These are phyloP conservation scores for Alternaria gaisen DNA, from an alignment of 2,329 filamentous ascomycete genomes.

Conservation along the genomic window DNA sequence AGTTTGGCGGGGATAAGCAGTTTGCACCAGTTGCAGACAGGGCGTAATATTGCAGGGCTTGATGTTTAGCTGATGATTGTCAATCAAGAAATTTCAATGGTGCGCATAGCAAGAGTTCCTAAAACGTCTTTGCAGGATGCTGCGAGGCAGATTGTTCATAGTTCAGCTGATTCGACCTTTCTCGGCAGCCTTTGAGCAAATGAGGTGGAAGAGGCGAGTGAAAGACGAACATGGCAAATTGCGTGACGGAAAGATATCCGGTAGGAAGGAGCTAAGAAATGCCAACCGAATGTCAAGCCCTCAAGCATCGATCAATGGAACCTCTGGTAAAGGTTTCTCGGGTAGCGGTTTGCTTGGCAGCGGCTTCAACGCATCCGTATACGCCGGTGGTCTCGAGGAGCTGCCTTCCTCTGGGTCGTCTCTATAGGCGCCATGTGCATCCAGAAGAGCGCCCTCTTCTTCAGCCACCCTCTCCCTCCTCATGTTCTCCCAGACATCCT, in stretches of 20 bases:
- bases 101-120: neutral
- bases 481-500: conserved; percentile 43
- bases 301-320: conserved; percentile 47
- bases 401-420: conserved; percentile 35
- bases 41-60: neutral
- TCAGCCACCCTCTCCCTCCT: conserved; percentile 30
- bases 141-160: neutral
- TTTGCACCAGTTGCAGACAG: neutral
- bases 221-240: neutral
- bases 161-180: neutral
- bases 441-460: conserved; percentile 37
- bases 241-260: neutral
- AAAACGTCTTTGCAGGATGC: neutral
- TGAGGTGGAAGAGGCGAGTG: neutral
- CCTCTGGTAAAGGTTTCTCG: conserved; percentile 46
- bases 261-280: neutral
- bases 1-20: neutral
- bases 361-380: conserved; percentile 28
- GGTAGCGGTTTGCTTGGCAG: conserved; percentile 45
- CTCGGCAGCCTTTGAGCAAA: neutral
- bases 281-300: too few species aligned
- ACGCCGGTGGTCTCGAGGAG: conserved; percentile 12
- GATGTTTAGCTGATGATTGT: neutral
- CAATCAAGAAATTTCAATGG: neutral
- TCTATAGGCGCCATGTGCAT: conserved; percentile 27